A percentile compares a stretch with the other conserved stretches of the same genome.
Conservation (phyloP, 345 rosid species). For the Ceriops decandra region DNA sequence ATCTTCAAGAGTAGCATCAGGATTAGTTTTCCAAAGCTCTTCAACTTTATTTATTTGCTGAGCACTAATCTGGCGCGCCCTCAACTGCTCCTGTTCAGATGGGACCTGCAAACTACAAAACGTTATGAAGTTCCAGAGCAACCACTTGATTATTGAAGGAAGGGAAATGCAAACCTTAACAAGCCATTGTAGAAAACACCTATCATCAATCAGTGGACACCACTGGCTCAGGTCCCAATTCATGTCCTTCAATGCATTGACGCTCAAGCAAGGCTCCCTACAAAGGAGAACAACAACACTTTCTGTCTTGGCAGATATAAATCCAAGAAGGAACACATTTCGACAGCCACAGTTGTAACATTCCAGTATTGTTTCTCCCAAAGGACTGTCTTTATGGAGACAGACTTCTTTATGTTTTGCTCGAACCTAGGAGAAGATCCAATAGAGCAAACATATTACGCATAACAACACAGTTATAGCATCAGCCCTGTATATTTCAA, state of each 20-base stretch:
- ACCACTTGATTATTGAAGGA: not conserved
- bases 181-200: constrained; percentile 98
- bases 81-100: constrained; percentile 96
- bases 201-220: constrained; percentile 98
- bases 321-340: constrained; percentile 97
- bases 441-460: not conserved
- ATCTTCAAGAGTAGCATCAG: constrained; percentile 98
- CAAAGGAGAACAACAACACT: constrained; percentile 99
- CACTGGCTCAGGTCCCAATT: constrained; percentile 99
- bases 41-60: constrained; percentile 99
- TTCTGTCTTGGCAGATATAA: constrained; percentile 96
- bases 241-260: constrained; percentile 99
- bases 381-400: constrained; percentile 99
- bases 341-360: constrained; percentile 99
- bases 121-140: constrained; percentile 19
- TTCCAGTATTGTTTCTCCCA: constrained; percentile 98
- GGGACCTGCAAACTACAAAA: constrained; percentile 60
- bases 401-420: constrained; percentile 99
- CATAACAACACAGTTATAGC: not conserved
- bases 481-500: no score
- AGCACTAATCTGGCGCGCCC: constrained; percentile 98
- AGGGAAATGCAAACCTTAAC: constrained; percentile 64
- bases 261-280: constrained; percentile 96
- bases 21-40: constrained; percentile 97
- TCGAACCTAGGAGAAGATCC: constrained; percentile 64